A percentile compares a stretch with the other conserved stretches of the same genome.
These are phyloP conservation scores for Aegilops speltoides DNA, from an alignment of 176 grass and related monocot genomes.

Conservation along the genomic window DNA sequence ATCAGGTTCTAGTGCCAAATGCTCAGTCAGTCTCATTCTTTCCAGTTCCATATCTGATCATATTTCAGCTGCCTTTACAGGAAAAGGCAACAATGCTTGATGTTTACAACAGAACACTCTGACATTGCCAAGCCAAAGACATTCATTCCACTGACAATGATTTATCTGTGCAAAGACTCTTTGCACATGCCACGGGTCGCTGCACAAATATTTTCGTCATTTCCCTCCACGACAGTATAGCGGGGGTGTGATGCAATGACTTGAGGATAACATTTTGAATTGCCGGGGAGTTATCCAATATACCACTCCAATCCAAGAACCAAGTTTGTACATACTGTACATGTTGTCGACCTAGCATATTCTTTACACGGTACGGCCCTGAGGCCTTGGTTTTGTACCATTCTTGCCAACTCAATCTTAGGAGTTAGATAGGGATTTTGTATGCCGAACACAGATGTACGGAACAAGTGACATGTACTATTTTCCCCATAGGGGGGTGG, in stretches of 20 bases:
- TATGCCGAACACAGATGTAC: slow-evolving; percentile 19
- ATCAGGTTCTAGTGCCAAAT: slow-evolving; percentile 11
- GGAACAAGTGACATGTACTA: background rate
- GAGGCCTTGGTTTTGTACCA: slow-evolving; percentile 45
- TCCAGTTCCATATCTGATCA: slow-evolving; percentile 33
- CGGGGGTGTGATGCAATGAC: slow-evolving; percentile 19
- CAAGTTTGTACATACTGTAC: slow-evolving; percentile 49
- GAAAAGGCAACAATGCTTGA: slow-evolving; percentile 77
- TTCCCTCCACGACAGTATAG: slow-evolving; percentile 23
- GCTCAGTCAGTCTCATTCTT: background rate
- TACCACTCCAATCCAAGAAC: slow-evolving; percentile 17
- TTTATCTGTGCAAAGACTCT: slow-evolving; percentile 36
- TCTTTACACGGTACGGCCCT: slow-evolving; percentile 37
- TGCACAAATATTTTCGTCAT: slow-evolving; percentile 29
- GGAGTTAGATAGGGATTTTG: slow-evolving; percentile 45
- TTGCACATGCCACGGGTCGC: slow-evolving; percentile 21
- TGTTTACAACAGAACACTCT: slow-evolving; percentile 64
- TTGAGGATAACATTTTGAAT: slow-evolving; percentile 21
- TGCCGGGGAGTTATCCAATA: background rate
- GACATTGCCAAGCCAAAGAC: slow-evolving; percentile 23
- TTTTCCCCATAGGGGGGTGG: background rate
- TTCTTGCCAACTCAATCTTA: slow-evolving; percentile 27
- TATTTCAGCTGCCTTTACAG: slow-evolving; percentile 59
- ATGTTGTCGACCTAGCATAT: slow-evolving; percentile 42
- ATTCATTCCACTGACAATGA: slow-evolving; percentile 41